These are phyloP conservation scores for Globisporangium uncinulatum DNA, from an alignment of 352 stramenopile species.

Conservation along the genomic window DNA sequence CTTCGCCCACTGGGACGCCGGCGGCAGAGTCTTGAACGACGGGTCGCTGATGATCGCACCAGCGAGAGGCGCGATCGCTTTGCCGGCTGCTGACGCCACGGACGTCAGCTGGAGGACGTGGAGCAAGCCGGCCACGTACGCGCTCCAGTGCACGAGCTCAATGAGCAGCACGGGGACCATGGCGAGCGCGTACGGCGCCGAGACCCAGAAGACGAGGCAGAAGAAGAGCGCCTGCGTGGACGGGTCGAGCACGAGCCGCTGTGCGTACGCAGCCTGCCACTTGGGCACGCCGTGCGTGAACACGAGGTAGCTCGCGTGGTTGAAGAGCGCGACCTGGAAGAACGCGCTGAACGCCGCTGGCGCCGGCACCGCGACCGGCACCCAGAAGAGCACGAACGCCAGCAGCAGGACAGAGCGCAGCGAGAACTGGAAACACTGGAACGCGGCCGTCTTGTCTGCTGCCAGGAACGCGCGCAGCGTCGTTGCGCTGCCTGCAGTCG, in stretches of 20 bases:
- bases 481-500: slow-evolving; percentile 18
- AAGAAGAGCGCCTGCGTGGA: slow-evolving; percentile 82
- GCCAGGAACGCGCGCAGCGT: slow-evolving; percentile 43
- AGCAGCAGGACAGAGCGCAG: slow-evolving; percentile 60
- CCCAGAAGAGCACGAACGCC: slow-evolving; percentile 73
- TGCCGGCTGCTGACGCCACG: slow-evolving; percentile 39
- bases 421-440: slow-evolving; percentile 66
- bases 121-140: slow-evolving; percentile 57
- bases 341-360: slow-evolving; percentile 59
- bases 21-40: slow-evolving; percentile 43
- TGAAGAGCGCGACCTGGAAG: slow-evolving; percentile 78
- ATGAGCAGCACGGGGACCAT: slow-evolving; percentile 74
- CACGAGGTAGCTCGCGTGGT: slow-evolving; percentile 72
- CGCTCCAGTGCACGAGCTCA: slow-evolving; percentile 73
- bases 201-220: slow-evolving; percentile 83
- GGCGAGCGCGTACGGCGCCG: slow-evolving; percentile 62
- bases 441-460: slow-evolving; percentile 57
- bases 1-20: slow-evolving; percentile 69
- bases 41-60: slow-evolving; percentile 57
- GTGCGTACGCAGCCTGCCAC: slow-evolving; percentile 68
- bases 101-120: slow-evolving; percentile 42
- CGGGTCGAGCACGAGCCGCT: slow-evolving; percentile 77
- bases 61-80: slow-evolving; percentile 49
- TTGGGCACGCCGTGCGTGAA: slow-evolving; percentile 76
- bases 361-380: slow-evolving; percentile 35